Percentiles rank a stretch among this genome's conserved stretches.
These are phyloP conservation scores for Monsonia emarginata DNA, from an alignment of 441 rosid genomes.

Conservation along the genomic window DNA sequence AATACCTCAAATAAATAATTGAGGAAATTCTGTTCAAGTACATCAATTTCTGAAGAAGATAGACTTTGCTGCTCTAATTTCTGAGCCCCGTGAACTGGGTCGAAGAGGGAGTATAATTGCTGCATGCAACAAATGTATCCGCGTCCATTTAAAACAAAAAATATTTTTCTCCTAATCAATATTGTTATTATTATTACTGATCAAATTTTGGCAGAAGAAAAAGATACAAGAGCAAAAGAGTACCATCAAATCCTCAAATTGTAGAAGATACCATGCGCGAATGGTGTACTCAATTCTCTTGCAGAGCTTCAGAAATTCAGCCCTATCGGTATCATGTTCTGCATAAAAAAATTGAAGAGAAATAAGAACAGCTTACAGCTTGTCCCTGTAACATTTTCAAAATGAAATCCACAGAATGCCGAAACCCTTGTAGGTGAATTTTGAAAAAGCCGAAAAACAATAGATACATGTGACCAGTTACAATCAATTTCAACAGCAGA, in stretches of 20 bases:
- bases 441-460: no score
- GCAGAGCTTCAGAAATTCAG: slow-evolving; percentile 67
- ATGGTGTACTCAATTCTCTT: slow-evolving; percentile 68
- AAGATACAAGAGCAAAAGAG: neutral
- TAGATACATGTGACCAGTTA: no score
- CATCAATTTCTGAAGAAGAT: slow-evolving; percentile 48
- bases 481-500: neutral
- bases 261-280: slow-evolving; percentile 73
- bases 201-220: neutral
- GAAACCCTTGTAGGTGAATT: no score
- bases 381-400: no score
- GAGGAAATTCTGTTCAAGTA: slow-evolving; percentile 53
- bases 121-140: slow-evolving; percentile 18
- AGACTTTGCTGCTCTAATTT: slow-evolving; percentile 60
- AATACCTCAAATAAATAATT: slow-evolving; percentile 50
- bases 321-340: slow-evolving; percentile 43
- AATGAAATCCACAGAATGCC: neutral
- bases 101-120: slow-evolving; percentile 69
- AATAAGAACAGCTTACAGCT: neutral
- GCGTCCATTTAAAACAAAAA: neutral
- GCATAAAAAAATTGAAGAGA: neutral
- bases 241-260: slow-evolving; percentile 78
- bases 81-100: slow-evolving; percentile 53
- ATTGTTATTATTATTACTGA: neutral
- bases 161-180: neutral